Evolutionary conservation across 148 eudicot species (phyloP), one percentile per base, ranked within the genome.

Genomic region (Amaranthus hypochondriacus): DNA sequence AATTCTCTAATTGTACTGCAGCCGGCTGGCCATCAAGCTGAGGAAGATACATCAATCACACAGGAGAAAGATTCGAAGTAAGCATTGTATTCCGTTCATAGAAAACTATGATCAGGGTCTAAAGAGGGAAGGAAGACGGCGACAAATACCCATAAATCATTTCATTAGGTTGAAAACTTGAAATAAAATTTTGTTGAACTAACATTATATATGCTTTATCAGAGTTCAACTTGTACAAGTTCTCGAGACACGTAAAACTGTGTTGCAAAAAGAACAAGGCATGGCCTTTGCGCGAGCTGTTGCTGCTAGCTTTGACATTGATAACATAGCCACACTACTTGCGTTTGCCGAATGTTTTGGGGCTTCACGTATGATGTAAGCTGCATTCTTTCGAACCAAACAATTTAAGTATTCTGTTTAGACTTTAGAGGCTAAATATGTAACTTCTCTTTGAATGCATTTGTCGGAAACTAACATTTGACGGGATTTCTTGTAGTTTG

Each of bases 221-320:
- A 96, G 99, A 82, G 86, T 84, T 81, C 91, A 96, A 82, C 92
- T 92, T 72, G 79, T 92, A 68, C 85, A 80, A 79, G 94, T 96
- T 75, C 90, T 90, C 56, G 96, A 92, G 84, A 84, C 91, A 73
- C 99, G 99, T 60, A 92, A 82, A 89, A 84, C 56, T 10, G 92
- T 89, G 68, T 87, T 96, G 52, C 88, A 85, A 64, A 96, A 90
- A 78, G 99, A 96, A 82, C 99, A 96, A 86, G 99, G 96, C 68
- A 92, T 96, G 99, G 97, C 96, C 61, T 96, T 96, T 82, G 99
- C 99, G 72, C 96, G 96, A 77, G 97, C 99, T 76, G 88, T 80
- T 63, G 99, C 97, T 70, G 99, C 99, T 80, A 87, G 92, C 75
- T 89, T 89, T 77, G 99, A 90, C 65, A 82, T 87, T 64, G 92